Conservation (phyloP, 305 asterid species). For the Fraxinus nigra region DNA sequence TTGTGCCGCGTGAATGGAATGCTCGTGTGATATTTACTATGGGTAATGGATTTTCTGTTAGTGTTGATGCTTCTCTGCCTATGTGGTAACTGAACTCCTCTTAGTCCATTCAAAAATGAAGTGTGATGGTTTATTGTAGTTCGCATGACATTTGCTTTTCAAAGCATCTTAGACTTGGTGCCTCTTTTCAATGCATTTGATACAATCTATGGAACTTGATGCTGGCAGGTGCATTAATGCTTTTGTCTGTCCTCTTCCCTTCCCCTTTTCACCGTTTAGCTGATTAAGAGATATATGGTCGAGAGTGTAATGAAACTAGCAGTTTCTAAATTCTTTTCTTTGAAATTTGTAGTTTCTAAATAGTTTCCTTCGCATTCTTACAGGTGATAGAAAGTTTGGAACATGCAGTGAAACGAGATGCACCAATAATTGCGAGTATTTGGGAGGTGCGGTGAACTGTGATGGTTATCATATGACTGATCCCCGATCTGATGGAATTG, state of each 20-base stretch:
- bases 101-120: background rate
- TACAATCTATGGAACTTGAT: no score
- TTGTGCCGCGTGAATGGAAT: background rate
- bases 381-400: background rate
- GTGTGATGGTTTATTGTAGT: background rate
- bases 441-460: no score
- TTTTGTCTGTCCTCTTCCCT: background rate
- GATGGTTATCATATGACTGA: no score
- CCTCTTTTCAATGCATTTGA: no score
- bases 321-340: no score
- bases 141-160: background rate
- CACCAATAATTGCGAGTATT: no score
- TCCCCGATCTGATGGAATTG: no score
- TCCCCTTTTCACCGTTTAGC: background rate
- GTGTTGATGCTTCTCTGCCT: background rate
- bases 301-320: background rate
- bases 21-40: background rate
- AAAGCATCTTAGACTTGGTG: background rate
- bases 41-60: background rate
- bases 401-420: no score
- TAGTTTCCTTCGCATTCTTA: background rate
- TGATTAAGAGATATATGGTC: background rate
- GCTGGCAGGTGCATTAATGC: background rate
- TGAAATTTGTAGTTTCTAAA: constrained; percentile 7
- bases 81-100: background rate